Conservation (phyloP, 345 rosid species). For the Bruguiera parviflora region DNA sequence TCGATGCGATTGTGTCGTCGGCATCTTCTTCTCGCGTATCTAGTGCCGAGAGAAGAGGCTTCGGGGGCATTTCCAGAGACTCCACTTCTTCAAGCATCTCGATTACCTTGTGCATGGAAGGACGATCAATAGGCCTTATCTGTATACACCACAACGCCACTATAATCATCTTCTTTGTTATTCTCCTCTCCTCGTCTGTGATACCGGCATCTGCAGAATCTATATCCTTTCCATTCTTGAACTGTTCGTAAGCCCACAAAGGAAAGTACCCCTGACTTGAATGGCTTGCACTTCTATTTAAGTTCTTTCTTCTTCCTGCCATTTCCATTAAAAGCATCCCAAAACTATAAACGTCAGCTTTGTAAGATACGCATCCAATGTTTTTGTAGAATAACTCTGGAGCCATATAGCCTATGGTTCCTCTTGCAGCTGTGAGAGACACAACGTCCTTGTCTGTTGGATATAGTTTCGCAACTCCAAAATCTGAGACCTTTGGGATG, state of each 20-base stretch:
- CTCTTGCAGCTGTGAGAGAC: not conserved
- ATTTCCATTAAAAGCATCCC: not conserved
- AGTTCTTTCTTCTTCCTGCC: not conserved
- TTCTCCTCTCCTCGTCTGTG: not conserved
- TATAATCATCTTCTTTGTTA: not conserved
- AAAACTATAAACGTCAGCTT: not conserved
- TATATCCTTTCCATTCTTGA: not conserved
- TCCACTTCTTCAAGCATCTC: not conserved
- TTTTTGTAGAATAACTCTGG: not conserved
- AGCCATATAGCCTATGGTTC: not conserved
- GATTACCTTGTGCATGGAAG: not conserved
- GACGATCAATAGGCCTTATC: not conserved
- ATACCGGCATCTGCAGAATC: not conserved
- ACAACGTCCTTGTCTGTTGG: not conserved
- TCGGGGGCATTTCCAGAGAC: not conserved
- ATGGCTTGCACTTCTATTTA: not conserved
- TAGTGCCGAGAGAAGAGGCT: not conserved
- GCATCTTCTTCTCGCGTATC: not conserved
- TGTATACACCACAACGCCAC: not conserved
- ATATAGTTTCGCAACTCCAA: conserved; percentile 1
- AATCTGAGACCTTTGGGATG: not conserved
- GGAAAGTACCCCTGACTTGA: not conserved
- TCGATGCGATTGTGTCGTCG: not conserved
- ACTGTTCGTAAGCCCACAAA: not conserved
- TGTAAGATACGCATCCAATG: not conserved